These are phyloP conservation scores for Polytrichum formosum DNA, from an alignment of 225 moss, liverwort and hornwort genomes.

Conservation along the genomic window DNA sequence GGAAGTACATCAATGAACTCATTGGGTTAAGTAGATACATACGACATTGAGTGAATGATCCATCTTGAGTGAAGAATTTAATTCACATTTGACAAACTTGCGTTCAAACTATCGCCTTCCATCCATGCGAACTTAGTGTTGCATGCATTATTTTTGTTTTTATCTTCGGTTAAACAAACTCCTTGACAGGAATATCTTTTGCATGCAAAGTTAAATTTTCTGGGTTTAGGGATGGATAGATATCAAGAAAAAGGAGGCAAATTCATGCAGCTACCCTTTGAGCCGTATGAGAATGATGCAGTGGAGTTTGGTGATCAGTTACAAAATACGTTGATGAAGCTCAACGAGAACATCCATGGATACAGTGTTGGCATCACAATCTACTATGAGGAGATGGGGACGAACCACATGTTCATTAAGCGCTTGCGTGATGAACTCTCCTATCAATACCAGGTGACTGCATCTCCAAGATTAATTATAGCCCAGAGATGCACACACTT, in stretches of 20 bases:
- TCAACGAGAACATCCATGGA: constrained; percentile 54
- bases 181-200: no score
- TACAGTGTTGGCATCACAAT: constrained; percentile 50
- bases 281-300: constrained; percentile 52
- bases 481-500: no score
- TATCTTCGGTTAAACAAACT: no score
- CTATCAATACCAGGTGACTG: constrained; percentile 53
- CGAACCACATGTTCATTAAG: constrained; percentile 69
- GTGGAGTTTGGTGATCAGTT: constrained; percentile 34
- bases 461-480: not conserved
- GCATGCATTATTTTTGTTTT: no score
- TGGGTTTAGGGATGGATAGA: constrained; percentile 20
- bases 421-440: constrained; percentile 79
- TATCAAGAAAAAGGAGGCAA: constrained; percentile 61
- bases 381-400: constrained; percentile 56
- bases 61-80: no score
- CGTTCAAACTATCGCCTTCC: no score
- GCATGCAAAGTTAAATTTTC: not conserved
- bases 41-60: no score
- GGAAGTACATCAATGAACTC: no score
- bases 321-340: constrained; percentile 43
- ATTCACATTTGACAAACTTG: no score
- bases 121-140: no score
- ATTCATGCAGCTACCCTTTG: constrained; percentile 52
- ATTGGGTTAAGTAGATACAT: no score